These are phyloP conservation scores for Suhomyces yuchorum DNA, from an alignment of 1,139 yeast genomes.

Conservation along the genomic window DNA sequence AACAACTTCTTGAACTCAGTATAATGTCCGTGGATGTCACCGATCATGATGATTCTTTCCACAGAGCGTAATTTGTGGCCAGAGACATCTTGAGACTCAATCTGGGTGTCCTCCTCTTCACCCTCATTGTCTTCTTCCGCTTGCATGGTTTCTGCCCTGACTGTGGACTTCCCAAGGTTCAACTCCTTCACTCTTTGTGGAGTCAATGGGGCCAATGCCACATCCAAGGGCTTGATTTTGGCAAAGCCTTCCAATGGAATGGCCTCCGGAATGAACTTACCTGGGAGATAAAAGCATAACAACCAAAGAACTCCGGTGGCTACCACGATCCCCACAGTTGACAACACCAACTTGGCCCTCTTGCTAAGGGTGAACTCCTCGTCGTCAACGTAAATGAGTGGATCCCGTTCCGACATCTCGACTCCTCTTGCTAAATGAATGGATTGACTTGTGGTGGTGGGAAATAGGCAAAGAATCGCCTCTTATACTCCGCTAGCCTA, in stretches of 20 bases:
- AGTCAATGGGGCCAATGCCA: conserved; percentile 29
- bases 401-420: conserved; percentile 19
- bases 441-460: neutral
- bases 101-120: conserved; percentile 3
- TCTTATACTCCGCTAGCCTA: conserved; percentile 4
- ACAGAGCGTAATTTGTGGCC: conserved; percentile 13
- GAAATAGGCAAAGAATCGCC: neutral
- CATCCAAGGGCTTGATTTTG: conserved; percentile 29
- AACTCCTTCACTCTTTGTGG: conserved; percentile 19
- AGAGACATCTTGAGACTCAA: neutral
- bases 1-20: conserved; percentile 56
- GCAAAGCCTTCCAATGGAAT: conserved; percentile 29
- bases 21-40: conserved; percentile 87
- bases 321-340: conserved; percentile 21
- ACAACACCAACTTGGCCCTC: conserved; percentile 19
- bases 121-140: conserved; percentile 6
- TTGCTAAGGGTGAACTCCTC: conserved; percentile 23
- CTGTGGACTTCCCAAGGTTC: conserved; percentile 18
- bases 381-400: conserved; percentile 19
- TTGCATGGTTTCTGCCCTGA: neutral
- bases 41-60: conserved; percentile 65
- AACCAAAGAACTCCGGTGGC: conserved; percentile 28
- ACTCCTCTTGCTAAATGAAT: neutral
- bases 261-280: conserved; percentile 37
- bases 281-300: conserved; percentile 39